Percentiles rank a stretch among this genome's conserved stretches.
These are phyloP conservation scores for peach (Prunus persica) DNA, from an alignment of 306 rosid species.

Conservation along the genomic window DNA sequence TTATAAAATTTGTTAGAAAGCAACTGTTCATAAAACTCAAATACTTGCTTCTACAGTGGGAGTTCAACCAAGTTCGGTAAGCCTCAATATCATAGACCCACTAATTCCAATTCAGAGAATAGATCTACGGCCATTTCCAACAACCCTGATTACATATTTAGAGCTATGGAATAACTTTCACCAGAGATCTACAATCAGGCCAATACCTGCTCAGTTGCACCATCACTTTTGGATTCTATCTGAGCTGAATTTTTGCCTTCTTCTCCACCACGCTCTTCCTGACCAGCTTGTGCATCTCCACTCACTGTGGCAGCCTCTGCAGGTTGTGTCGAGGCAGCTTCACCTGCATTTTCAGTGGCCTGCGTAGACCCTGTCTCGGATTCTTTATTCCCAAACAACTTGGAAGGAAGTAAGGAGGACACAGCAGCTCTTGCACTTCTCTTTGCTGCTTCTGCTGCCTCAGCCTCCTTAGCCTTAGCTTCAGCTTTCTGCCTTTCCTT, in stretches of 20 bases:
- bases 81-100: background rate
- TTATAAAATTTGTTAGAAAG: background rate
- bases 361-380: slow-evolving; percentile 30
- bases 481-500: slow-evolving; percentile 92
- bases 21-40: background rate
- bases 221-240: slow-evolving; percentile 35
- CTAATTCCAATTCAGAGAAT: background rate
- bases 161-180: slow-evolving; percentile 6
- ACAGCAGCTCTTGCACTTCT: slow-evolving; percentile 78
- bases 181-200: slow-evolving; percentile 29
- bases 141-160: background rate
- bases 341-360: slow-evolving; percentile 28
- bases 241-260: slow-evolving; percentile 20
- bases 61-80: background rate
- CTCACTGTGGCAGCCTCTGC: slow-evolving; percentile 20
- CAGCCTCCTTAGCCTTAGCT: slow-evolving; percentile 89
- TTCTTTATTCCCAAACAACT: slow-evolving; percentile 69
- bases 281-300: slow-evolving; percentile 25
- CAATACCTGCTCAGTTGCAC: slow-evolving; percentile 31
- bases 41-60: background rate
- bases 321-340: slow-evolving; percentile 5
- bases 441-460: slow-evolving; percentile 93
- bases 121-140: background rate
- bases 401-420: slow-evolving; percentile 74
- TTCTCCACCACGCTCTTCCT: slow-evolving; percentile 18